Conservation (phyloP, 345 rosid species). For the Melaleuca quinquenervia region DNA sequence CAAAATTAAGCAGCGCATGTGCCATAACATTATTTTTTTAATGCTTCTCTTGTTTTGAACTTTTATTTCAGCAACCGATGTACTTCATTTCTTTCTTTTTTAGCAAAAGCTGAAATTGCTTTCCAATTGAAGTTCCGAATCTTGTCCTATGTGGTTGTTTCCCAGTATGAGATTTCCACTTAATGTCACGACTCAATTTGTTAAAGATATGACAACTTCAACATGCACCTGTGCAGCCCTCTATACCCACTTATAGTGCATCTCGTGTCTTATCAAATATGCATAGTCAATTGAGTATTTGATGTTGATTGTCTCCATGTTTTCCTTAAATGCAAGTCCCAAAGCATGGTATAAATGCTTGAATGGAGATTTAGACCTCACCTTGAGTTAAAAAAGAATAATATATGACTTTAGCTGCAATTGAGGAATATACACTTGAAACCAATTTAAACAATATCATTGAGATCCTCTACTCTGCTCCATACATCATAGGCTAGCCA, state of each 20-base stretch:
- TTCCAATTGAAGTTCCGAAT: neutral
- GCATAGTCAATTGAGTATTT: neutral
- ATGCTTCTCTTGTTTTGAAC: neutral
- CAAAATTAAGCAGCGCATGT: neutral
- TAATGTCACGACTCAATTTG: neutral
- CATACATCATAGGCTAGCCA: neutral
- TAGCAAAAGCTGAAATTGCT: neutral
- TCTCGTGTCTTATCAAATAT: neutral
- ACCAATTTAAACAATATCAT: neutral
- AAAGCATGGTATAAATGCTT: neutral
- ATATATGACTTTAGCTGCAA: neutral
- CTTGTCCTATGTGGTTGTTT: neutral
- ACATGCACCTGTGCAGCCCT: neutral
- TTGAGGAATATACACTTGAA: neutral
- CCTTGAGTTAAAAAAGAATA: neutral
- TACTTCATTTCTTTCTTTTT: neutral
- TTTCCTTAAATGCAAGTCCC: neutral
- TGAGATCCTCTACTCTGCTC: neutral
- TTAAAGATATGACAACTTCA: neutral
- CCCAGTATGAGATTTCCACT: neutral
- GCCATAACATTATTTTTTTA: neutral
- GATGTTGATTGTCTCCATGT: neutral
- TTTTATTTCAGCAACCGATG: neutral
- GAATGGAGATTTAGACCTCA: neutral
- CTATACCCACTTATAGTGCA: neutral